Percentiles rank a stretch among this genome's conserved stretches.
Evolutionary conservation across 1,139 yeast species (phyloP).

Genomic region (Magnusiomyces magnusii): DNA sequence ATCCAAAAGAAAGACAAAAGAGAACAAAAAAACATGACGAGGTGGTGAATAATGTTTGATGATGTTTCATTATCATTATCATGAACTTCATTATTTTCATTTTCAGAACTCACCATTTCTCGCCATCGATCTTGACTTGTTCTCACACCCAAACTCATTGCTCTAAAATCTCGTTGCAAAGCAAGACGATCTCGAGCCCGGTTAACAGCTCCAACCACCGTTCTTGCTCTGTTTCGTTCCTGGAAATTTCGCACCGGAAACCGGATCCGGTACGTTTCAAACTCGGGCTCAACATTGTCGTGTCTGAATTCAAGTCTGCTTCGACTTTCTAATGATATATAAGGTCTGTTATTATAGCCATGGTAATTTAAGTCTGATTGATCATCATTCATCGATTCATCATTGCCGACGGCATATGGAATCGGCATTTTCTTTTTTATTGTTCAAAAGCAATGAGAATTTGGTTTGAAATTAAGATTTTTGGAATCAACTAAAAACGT

Average conservation of each 20-base stretch:
- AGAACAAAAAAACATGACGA: background rate
- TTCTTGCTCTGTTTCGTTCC: background rate
- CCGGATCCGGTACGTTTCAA: background rate
- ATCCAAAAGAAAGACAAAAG: background rate
- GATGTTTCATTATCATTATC: background rate
- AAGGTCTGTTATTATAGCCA: too few species aligned
- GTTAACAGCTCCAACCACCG: background rate
- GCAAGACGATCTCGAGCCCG: too few species aligned
- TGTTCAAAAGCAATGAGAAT: too few species aligned
- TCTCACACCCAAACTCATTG: background rate
- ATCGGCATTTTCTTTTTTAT: background rate
- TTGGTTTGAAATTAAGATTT: too few species aligned
- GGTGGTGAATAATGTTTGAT: background rate
- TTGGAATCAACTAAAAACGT: too few species aligned
- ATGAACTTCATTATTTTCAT: background rate
- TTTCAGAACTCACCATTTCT: too few species aligned
- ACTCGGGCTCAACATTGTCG: background rate
- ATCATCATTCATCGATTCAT: too few species aligned
- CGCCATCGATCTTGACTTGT: background rate
- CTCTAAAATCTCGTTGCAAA: background rate
- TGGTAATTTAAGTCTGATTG: background rate
- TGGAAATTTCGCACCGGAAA: background rate
- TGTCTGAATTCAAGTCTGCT: background rate
- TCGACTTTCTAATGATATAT: background rate
- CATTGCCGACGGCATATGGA: background rate